Evolutionary conservation across 192 early-diverging fungal genomes (phyloP).

Genomic region (Coemansia sp.): DNA sequence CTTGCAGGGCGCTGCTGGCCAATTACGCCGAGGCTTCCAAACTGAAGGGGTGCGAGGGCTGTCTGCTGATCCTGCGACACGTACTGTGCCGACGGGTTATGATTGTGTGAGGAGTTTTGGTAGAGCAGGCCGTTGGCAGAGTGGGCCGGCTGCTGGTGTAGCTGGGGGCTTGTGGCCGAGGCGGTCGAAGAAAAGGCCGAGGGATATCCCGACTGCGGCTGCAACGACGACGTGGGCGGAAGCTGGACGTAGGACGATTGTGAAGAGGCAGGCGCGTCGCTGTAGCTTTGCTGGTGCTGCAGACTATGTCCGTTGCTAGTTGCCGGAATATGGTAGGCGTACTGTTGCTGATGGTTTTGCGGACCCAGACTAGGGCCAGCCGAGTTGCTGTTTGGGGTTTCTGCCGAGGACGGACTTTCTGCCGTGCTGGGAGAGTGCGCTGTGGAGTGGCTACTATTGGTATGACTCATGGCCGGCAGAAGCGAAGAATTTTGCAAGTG

Average conservation of each 20-base stretch:
- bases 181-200: slow-evolving; percentile 35
- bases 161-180: slow-evolving; percentile 18
- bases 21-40: slow-evolving; percentile 38
- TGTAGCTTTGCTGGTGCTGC: slow-evolving; percentile 19
- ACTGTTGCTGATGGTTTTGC: slow-evolving; percentile 17
- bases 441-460: slow-evolving; percentile 27
- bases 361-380: slow-evolving; percentile 4
- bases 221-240: slow-evolving; percentile 26
- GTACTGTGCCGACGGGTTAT: slow-evolving; percentile 45
- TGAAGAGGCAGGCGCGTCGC: slow-evolving; percentile 13
- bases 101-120: slow-evolving; percentile 30
- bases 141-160: slow-evolving; percentile 12
- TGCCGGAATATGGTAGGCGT: slow-evolving; percentile 5
- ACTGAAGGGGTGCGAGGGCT: slow-evolving; percentile 44
- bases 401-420: slow-evolving; percentile 26
- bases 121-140: slow-evolving; percentile 25
- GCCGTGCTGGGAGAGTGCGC: slow-evolving; percentile 36
- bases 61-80: slow-evolving; percentile 44
- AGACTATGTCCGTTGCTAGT: slow-evolving; percentile 13
- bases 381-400: slow-evolving; percentile 20
- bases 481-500: slow-evolving; percentile 14
- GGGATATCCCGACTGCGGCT: slow-evolving; percentile 17
- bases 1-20: slow-evolving; percentile 36
- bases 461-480: slow-evolving; percentile 44
- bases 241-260: slow-evolving; percentile 27